Evolutionary conservation across 108 stramenopile genomes (phyloP), one percentile per base, ranked within the genome.

Genomic region (Aurantiochytrium sp.): DNA sequence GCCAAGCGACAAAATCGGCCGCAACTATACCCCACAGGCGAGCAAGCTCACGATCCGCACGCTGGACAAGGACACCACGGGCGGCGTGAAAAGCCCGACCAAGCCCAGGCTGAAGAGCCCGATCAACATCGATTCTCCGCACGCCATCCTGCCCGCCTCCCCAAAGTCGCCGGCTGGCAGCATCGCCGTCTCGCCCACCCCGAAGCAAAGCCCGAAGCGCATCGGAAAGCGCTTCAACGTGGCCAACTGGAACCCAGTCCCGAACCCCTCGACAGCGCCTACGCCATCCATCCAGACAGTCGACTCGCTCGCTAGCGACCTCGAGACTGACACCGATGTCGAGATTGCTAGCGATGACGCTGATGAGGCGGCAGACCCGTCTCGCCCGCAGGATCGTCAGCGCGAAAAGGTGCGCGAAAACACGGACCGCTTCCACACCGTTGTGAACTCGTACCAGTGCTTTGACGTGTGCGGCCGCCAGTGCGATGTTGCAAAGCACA

Each of bases 1-100:
- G n/a, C 73, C 73, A 27, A 81, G 73, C 2, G 73, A 81, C 73
- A 81, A 81, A 30, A 81, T 81, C 45, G 73, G 73, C 19, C n/a
- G 45, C 42, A 81, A 81, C 73, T 81, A 81, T 24, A 48, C 73
- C 19, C 73, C 30, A 12, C 24, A 81, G 42, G 73, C 73, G 17
- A 48, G 42, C 42, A 48, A 81, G 39, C 73, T 81, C n/a, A 48
- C 73, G 12, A 24, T 81, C 27, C 39, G 73, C 10, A 48, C 39
- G 15, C 45, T 81, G 17, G 19, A 48, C 19, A 48, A 81, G n/a
- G 73, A 65, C 59, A 65, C 59, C 59, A 65, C 59, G 59, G 59
- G 59, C 8, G 24, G 59, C 34, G 59, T 65, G 1, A 8, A 19
- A 34, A 65, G 59, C 24, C 59, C 59, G 34, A 4, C 59, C 27